Evolutionary conservation across 2,329 filamentous ascomycete species (phyloP).

Genomic region (Ascochyta koolunga): DNA sequence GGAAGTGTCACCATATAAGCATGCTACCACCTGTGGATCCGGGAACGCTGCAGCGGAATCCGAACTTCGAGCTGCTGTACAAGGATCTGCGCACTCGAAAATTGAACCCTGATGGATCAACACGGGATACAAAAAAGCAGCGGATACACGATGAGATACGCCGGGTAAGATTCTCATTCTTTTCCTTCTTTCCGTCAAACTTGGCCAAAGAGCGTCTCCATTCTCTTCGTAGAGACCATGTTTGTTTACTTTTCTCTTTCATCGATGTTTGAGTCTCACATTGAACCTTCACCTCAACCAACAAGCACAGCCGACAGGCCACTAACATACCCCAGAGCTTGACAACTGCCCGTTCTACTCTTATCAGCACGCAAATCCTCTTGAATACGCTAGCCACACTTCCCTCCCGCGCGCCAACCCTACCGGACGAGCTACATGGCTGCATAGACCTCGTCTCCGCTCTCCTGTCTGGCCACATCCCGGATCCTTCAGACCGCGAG

Average conservation of each 20-base stretch:
- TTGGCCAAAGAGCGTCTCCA: no score
- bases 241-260: background rate
- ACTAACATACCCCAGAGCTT: slow-evolving; percentile 41
- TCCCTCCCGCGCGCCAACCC: slow-evolving; percentile 39
- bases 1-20: slow-evolving; percentile 15
- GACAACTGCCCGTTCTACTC: slow-evolving; percentile 39
- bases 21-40: slow-evolving; percentile 54
- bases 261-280: background rate
- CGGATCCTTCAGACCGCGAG: slow-evolving; percentile 41
- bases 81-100: slow-evolving; percentile 52
- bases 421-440: slow-evolving; percentile 53
- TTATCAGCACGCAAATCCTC: slow-evolving; percentile 43
- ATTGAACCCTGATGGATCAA: slow-evolving; percentile 53
- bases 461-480: slow-evolving; percentile 46
- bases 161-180: slow-evolving; percentile 37
- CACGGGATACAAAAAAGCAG: slow-evolving; percentile 51
- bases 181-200: background rate
- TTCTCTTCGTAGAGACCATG: no score
- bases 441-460: slow-evolving; percentile 52
- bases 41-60: slow-evolving; percentile 46
- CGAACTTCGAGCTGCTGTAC: slow-evolving; percentile 54
- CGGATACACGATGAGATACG: slow-evolving; percentile 49
- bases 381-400: slow-evolving; percentile 44
- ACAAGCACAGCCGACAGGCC: no score
- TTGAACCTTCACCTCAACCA: background rate